These are phyloP conservation scores for Raffaelea deltoideospora DNA, from an alignment of 2,329 filamentous ascomycete genomes.

Conservation along the genomic window DNA sequence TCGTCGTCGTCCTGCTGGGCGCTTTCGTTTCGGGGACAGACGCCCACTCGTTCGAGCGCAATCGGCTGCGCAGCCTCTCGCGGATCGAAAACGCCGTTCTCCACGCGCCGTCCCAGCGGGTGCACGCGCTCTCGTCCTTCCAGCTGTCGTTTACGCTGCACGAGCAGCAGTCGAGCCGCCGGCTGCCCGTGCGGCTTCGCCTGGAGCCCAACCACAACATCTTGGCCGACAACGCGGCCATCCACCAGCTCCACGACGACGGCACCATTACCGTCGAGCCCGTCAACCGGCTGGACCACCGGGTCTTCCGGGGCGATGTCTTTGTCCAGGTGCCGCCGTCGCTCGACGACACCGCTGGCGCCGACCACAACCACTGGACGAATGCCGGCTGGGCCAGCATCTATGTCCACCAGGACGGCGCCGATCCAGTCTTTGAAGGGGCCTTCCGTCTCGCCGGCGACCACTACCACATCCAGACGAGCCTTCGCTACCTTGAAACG, in stretches of 20 bases:
- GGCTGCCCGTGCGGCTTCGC: conserved; percentile 59
- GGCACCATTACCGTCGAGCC: conserved; percentile 56
- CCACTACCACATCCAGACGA: conserved; percentile 74
- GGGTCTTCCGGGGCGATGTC: conserved; percentile 68
- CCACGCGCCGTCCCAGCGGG: conserved; percentile 60
- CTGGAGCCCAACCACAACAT: conserved; percentile 89
- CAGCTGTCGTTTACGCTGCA: conserved; percentile 70
- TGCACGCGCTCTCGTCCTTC: conserved; percentile 70
- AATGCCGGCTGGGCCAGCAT: conserved; percentile 80
- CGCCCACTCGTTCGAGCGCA: conserved; percentile 60
- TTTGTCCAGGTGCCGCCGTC: conserved; percentile 53
- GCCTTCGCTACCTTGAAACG: conserved; percentile 57
- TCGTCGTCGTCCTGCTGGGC: background rate
- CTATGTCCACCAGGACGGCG: conserved; percentile 61
- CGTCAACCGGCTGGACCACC: conserved; percentile 59
- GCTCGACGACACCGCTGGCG: conserved; percentile 39
- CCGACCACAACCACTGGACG: conserved; percentile 42
- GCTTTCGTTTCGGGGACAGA: conserved; percentile 8
- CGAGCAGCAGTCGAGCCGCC: conserved; percentile 31
- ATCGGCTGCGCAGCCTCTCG: conserved; percentile 61
- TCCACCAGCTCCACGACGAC: conserved; percentile 58
- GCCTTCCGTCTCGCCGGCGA: conserved; percentile 69
- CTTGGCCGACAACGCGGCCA: conserved; percentile 56
- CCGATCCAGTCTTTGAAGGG: conserved; percentile 72
- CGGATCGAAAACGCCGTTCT: conserved; percentile 62